Percentiles rank a stretch among this genome's conserved stretches.
Evolutionary conservation across 495 filamentous ascomycete species (phyloP).

Genomic region (Polyplosphaeria fusca): DNA sequence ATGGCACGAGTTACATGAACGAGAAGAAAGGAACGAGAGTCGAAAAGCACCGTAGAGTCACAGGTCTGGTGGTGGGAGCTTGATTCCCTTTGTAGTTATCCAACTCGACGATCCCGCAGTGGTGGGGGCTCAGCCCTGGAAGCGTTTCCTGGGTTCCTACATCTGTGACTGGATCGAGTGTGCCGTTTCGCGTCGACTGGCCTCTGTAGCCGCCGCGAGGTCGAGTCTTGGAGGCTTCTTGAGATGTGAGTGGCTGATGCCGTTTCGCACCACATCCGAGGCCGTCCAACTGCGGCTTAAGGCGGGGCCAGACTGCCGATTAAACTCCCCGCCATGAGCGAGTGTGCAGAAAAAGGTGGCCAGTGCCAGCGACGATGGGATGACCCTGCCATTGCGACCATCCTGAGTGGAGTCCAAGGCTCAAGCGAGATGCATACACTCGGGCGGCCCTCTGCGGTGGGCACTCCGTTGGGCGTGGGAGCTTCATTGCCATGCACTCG

Average conservation of each 20-base stretch:
- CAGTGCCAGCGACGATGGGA: neutral
- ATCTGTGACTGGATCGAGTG: constrained; percentile 23
- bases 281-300: neutral
- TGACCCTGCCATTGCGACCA: neutral
- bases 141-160: constrained; percentile 25
- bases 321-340: too few relatives aligned
- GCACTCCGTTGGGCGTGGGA: neutral
- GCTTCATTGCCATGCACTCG: neutral
- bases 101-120: constrained; percentile 11
- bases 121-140: neutral
- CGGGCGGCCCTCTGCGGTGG: neutral
- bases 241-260: constrained; percentile 18
- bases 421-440: neutral
- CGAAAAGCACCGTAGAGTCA: constrained; percentile 18
- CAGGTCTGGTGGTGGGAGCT: constrained; percentile 6
- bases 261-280: too few relatives aligned
- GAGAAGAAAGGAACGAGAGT: neutral
- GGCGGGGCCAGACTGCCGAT: too few relatives aligned
- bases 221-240: constrained; percentile 13
- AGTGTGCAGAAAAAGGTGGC: neutral
- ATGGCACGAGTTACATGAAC: neutral
- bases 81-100: constrained; percentile 32
- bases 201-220: too few relatives aligned
- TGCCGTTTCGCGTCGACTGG: constrained; percentile 17
- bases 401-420: neutral